Evolutionary conservation across 495 filamentous ascomycete genomes (phyloP).

Genomic region (Poronia punctata): DNA sequence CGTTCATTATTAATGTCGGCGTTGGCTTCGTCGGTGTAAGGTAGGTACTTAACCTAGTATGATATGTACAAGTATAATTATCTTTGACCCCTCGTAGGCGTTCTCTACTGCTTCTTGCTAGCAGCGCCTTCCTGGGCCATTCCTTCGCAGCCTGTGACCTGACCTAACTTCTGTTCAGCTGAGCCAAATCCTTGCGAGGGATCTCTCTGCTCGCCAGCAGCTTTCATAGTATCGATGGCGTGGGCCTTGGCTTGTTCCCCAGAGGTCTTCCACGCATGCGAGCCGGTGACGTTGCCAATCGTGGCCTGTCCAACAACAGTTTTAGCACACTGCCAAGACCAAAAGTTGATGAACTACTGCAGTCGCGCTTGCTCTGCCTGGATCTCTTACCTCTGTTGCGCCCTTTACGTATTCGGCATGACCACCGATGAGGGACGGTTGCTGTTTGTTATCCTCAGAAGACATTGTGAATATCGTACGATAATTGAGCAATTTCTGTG

Average conservation of each 20-base stretch:
- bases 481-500: not conserved
- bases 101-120: conserved; percentile 22
- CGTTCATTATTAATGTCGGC: too few relatives aligned
- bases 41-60: too few relatives aligned
- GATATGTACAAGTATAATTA: too few relatives aligned
- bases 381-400: conserved; percentile 32
- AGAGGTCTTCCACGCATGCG: conserved; percentile 36
- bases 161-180: conserved; percentile 37
- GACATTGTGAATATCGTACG: conserved; percentile 15
- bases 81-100: not conserved
- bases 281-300: conserved; percentile 37
- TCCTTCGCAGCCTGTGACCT: conserved; percentile 38
- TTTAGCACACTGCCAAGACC: not conserved
- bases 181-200: conserved; percentile 35
- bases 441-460: conserved; percentile 19
- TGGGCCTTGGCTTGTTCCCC: conserved; percentile 42
- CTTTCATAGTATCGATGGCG: conserved; percentile 34
- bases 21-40: too few relatives aligned
- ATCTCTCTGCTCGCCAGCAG: conserved; percentile 34
- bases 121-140: conserved; percentile 39
- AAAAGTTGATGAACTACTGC: not conserved
- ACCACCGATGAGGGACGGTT: conserved; percentile 33
- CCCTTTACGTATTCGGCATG: conserved; percentile 45
- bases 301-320: conserved; percentile 15
- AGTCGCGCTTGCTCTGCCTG: not conserved